A percentile compares a stretch with the other conserved stretches of the same genome.
phyloP scores from a whole-genome alignment of 2,329 filamentous ascomycete species.

The Trichoderma arundinaceum region DNA sequence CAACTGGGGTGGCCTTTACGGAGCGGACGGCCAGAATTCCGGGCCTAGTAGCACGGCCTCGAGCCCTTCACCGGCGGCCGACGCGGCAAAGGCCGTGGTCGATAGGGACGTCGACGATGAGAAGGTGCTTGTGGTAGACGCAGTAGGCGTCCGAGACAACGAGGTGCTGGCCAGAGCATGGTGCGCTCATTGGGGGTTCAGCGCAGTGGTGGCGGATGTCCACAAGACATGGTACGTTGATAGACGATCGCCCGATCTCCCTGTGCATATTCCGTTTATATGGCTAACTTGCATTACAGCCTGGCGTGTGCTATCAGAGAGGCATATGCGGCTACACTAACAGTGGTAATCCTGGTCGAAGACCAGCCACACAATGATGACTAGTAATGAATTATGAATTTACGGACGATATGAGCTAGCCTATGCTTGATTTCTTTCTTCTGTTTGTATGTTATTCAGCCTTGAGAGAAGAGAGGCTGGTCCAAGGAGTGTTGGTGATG shows the following conservation, averaged over 20 bases:
- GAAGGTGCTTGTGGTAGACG: constrained; percentile 73
- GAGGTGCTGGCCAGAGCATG: constrained; percentile 78
- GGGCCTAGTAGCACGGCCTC: constrained; percentile 43
- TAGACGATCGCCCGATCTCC: constrained; percentile 1
- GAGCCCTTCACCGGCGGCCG: constrained; percentile 40
- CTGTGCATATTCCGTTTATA: constrained; percentile 11
- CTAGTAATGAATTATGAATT: constrained; percentile 42
- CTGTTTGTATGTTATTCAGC: constrained; percentile 5
- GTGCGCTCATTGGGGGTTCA: constrained; percentile 77
- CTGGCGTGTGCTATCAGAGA: constrained; percentile 77
- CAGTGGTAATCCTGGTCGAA: constrained; percentile 72
- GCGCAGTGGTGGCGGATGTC: constrained; percentile 72
- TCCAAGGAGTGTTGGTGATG: neutral
- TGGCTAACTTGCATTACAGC: constrained; percentile 47
- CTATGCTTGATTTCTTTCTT: constrained; percentile 13
- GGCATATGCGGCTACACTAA: constrained; percentile 74
- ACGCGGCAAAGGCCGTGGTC: constrained; percentile 29
- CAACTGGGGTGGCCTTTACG: constrained; percentile 65
- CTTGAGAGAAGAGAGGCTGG: neutral
- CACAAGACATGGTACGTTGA: constrained; percentile 66
- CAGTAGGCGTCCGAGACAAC: constrained; percentile 74
- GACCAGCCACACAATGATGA: constrained; percentile 53
- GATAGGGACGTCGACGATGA: constrained; percentile 58
- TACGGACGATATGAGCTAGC: constrained; percentile 19
- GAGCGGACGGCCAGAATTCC: constrained; percentile 35